phyloP scores from a whole-genome alignment of 257 asterid genomes.

The Ocimum tenuiflorum region DNA sequence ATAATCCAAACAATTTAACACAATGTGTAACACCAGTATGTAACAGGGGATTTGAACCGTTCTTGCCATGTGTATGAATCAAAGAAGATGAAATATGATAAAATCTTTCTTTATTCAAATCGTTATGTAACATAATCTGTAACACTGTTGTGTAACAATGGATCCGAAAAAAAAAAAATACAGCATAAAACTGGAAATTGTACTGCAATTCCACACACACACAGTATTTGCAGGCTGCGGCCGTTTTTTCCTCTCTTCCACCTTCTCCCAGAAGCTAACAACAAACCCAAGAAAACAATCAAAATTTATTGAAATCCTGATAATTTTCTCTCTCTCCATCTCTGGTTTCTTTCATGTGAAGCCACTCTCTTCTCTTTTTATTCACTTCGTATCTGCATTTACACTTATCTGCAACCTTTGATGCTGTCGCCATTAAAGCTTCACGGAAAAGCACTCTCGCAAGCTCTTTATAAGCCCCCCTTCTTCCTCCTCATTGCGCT shows the following conservation, averaged over 20 bases:
- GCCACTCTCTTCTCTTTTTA: slow-evolving; percentile 31
- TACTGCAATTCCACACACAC: background rate
- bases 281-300: background rate
- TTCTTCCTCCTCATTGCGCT: slow-evolving; percentile 3
- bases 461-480: slow-evolving; percentile 27
- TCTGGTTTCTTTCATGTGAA: slow-evolving; percentile 37
- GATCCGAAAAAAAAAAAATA: no score
- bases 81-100: no score
- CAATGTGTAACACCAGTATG: no score
- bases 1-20: no score
- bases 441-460: slow-evolving; percentile 53
- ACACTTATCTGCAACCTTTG: slow-evolving; percentile 30
- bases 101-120: no score
- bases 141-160: no score
- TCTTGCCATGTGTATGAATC: no score
- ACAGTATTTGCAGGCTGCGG: slow-evolving; percentile 17
- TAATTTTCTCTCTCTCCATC: background rate
- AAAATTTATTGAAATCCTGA: background rate
- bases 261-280: slow-evolving; percentile 41
- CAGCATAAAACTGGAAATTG: background rate
- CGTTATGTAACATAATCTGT: no score
- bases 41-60: no score
- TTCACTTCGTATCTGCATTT: slow-evolving; percentile 9
- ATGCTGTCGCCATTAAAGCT: slow-evolving; percentile 52
- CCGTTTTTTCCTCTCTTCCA: slow-evolving; percentile 9